These are phyloP conservation scores for Trichoderma parareesei DNA, from an alignment of 495 filamentous ascomycete species.

Conservation along the genomic window DNA sequence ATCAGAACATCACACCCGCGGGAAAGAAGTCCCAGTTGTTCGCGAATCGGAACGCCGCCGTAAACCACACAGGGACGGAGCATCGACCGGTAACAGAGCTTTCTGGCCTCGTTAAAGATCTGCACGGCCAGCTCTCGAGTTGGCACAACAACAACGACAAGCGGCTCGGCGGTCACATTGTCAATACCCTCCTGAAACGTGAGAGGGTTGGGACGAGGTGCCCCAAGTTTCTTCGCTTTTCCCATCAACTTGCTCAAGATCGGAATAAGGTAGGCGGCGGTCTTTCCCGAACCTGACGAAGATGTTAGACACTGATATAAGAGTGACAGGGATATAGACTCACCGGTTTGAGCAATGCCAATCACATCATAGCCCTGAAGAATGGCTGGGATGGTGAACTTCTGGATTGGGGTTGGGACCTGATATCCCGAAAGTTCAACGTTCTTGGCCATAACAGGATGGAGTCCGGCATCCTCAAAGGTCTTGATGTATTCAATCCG, in stretches of 20 bases:
- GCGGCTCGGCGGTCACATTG: constrained; percentile 63
- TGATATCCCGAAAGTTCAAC: constrained; percentile 55
- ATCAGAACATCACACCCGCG: constrained; percentile 87
- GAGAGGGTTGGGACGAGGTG: constrained; percentile 56
- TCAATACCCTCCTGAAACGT: constrained; percentile 34
- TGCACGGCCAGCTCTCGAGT: constrained; percentile 85
- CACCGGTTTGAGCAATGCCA: constrained; percentile 87
- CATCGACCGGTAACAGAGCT: constrained; percentile 89
- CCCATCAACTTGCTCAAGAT: constrained; percentile 88
- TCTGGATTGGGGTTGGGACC: constrained; percentile 77
- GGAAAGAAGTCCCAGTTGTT: constrained; percentile 62
- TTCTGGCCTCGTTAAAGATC: constrained; percentile 88
- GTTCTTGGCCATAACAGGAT: constrained; percentile 76
- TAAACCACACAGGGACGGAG: constrained; percentile 88
- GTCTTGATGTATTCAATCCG: constrained; percentile 46
- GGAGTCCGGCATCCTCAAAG: constrained; percentile 74
- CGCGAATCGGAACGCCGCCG: constrained; percentile 61
- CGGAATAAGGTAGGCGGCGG: constrained; percentile 83
- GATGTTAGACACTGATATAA: background rate
- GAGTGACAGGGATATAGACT: constrained; percentile 20
- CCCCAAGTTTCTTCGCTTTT: constrained; percentile 77
- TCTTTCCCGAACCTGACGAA: constrained; percentile 81
- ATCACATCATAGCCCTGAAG: constrained; percentile 67
- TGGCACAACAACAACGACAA: constrained; percentile 79
- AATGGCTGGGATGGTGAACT: constrained; percentile 72